Percentiles rank a stretch among this genome's conserved stretches.
These are phyloP conservation scores for Solidago caesia DNA, from an alignment of 129 eudicot species.

Conservation along the genomic window DNA sequence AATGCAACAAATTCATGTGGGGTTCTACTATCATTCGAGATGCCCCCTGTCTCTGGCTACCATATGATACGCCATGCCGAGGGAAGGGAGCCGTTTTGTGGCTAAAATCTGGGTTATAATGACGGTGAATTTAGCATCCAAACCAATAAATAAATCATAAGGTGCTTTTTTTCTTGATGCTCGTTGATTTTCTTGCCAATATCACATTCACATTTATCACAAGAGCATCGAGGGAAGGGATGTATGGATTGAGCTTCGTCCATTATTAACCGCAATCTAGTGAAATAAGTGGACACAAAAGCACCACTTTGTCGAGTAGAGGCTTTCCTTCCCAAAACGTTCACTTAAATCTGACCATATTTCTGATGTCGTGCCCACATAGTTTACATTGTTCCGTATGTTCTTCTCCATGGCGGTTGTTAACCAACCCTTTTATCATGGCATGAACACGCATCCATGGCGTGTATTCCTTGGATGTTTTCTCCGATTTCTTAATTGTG, in stretches of 20 bases:
- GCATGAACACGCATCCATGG: too few species aligned
- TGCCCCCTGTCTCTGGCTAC: background rate
- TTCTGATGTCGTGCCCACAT: too few species aligned
- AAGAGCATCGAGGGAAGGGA: background rate
- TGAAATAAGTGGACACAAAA: background rate
- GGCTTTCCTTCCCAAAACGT: background rate
- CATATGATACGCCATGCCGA: background rate
- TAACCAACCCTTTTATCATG: too few species aligned
- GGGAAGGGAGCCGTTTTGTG: background rate
- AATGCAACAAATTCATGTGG: background rate
- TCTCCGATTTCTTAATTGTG: too few species aligned
- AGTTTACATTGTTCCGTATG: too few species aligned
- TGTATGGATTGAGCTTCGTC: background rate
- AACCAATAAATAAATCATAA: background rate
- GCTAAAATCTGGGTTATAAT: background rate
- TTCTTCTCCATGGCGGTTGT: too few species aligned
- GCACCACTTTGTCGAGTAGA: background rate
- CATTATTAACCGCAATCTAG: background rate
- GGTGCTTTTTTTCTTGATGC: background rate
- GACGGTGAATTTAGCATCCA: background rate
- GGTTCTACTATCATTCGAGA: background rate
- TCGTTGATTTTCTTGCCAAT: background rate
- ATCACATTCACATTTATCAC: background rate
- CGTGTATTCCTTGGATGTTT: too few species aligned
- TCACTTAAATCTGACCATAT: too few species aligned